Evolutionary conservation across 345 rosid species (phyloP).

Genomic region (Aegle marmelos): DNA sequence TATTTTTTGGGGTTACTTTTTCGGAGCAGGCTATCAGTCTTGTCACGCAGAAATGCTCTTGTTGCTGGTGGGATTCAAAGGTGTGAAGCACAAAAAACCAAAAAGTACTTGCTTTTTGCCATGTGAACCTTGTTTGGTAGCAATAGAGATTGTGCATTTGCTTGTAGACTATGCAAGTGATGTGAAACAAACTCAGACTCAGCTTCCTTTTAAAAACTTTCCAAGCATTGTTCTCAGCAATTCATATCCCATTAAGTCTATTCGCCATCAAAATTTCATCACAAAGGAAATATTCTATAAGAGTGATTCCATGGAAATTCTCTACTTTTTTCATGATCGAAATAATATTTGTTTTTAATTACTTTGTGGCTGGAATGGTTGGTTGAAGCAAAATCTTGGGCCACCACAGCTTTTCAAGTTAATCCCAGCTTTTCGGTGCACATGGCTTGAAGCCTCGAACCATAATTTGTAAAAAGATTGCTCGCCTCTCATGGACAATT

Average conservation of each 20-base stretch:
- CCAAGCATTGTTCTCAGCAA: neutral
- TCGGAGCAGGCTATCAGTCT: neutral
- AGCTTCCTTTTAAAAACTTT: conserved; percentile 15
- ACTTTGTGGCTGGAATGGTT: neutral
- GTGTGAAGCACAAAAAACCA: conserved; percentile 3
- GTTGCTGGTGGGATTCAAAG: conserved; percentile 9
- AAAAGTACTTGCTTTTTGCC: conserved; percentile 21
- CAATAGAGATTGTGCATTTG: conserved; percentile 33
- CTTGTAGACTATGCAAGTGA: conserved; percentile 37
- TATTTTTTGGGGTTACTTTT: neutral
- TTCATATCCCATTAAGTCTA: neutral
- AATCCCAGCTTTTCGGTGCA: neutral
- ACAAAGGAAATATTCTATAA: neutral
- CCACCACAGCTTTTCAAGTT: neutral
- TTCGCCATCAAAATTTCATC: neutral
- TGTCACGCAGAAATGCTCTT: neutral
- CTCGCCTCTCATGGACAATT: neutral
- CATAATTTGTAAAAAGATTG: neutral
- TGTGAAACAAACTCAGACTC: neutral
- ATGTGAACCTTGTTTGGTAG: conserved; percentile 48
- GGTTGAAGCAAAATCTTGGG: neutral
- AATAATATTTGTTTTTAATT: too few relatives aligned
- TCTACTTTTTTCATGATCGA: neutral
- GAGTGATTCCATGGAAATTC: neutral
- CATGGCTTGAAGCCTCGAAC: neutral